phyloP scores from a whole-genome alignment of 306 rosid species.

The Hippophae gyantsensis region DNA sequence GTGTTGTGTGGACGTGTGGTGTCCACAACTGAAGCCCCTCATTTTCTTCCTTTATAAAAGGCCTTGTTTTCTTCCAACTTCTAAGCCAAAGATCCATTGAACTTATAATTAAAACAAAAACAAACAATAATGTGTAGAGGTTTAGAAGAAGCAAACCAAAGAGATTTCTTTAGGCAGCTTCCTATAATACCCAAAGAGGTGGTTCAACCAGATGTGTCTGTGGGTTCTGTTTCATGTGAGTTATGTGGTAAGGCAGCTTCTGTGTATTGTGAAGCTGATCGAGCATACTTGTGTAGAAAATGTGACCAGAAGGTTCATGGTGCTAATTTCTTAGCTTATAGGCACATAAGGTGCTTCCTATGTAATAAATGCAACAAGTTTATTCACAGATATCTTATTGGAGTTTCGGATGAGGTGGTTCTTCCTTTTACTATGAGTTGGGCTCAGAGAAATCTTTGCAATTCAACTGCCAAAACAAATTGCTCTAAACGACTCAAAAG shows the following conservation, averaged over 20 bases:
- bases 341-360: slow-evolving; percentile 62
- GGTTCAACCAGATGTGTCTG: not conserved
- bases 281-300: slow-evolving; percentile 59
- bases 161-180: slow-evolving; percentile 9
- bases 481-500: slow-evolving; percentile 17
- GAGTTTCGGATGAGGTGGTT: slow-evolving; percentile 33
- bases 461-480: slow-evolving; percentile 13
- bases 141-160: slow-evolving; percentile 1
- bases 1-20: not conserved
- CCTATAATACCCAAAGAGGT: not conserved
- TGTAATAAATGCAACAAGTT: slow-evolving; percentile 59
- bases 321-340: slow-evolving; percentile 68
- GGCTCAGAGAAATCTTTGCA: slow-evolving; percentile 21
- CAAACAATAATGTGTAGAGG: too few species aligned
- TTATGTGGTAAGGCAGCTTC: slow-evolving; percentile 50
- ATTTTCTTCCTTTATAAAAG: too few species aligned
- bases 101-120: too few species aligned
- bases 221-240: slow-evolving; percentile 30
- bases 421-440: slow-evolving; percentile 26
- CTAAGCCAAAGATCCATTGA: too few species aligned
- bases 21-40: not conserved
- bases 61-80: too few species aligned
- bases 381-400: slow-evolving; percentile 43
- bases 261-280: slow-evolving; percentile 65
- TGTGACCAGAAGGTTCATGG: slow-evolving; percentile 67